Base-by-base conservation (phyloP, 2,329 filamentous ascomycete species). In the Stromatinia cepivora region DNA sequence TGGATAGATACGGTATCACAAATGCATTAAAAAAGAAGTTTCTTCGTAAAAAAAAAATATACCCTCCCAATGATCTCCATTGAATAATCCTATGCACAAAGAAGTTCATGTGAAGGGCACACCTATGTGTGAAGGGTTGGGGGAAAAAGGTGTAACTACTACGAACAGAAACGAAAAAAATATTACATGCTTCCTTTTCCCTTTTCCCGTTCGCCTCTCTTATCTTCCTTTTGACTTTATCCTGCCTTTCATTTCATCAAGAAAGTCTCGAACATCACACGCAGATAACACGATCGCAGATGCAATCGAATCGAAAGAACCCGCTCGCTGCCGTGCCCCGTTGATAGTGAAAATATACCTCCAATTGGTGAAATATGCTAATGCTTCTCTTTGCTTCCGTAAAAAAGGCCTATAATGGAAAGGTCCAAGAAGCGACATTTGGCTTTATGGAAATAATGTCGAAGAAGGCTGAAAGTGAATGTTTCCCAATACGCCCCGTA, bases 181-280 rank as follows among this genome's bases (percentile, higher is more conserved):
- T 73, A 73, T 73, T 73, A 73, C 71, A 73, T 70, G 72, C 72
- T 71, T 69, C 65, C 67, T 70, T 66, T 63, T 63, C 59, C 59
- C 56, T 66, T 65, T 20, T 59, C 54, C 45, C 65, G 62, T 54
- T 67, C 52, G 56, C 70, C 52, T 69, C 67, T 56, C 39, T 45
- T 46, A 66, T 69, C 69, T 66, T 68, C 63, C 57, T 20, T 63
- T 48, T 50, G 59, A 63, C 58, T 62, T 52, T 68, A 63, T 68
- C 66, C 56, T 68, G 45, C 57, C 48, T 54, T 54, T 68, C 66
- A 36, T 63, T 63, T 68, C 57, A 63, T 68, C 66, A 68, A 63
- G 59, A 50, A 46, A 63, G 46, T 50, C 28, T 66, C 52, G 39
- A 66, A 36, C 39, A 50, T 67, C 31, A 22, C 59, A 63, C 59